Conservation (phyloP, 495 filamentous ascomycete genomes). For the Aspergillus ellipticus region DNA sequence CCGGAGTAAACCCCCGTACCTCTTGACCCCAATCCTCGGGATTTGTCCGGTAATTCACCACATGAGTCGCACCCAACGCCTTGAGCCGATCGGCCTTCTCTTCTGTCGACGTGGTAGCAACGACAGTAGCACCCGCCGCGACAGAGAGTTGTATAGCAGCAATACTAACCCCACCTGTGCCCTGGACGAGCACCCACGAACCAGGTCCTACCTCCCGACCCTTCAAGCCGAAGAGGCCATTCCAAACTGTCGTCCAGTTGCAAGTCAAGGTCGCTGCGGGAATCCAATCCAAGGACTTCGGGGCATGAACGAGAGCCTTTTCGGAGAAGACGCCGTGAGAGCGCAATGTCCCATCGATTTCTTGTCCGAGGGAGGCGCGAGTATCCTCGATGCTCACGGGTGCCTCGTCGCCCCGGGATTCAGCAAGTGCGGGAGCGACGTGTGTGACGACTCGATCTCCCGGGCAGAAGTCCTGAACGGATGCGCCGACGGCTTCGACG, state of each 20-base stretch:
- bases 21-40: slow-evolving; percentile 58
- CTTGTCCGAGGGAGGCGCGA: slow-evolving; percentile 7
- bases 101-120: slow-evolving; percentile 37
- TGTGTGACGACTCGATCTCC: slow-evolving; percentile 16
- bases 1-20: slow-evolving; percentile 48
- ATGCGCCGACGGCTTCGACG: slow-evolving; percentile 9
- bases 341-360: slow-evolving; percentile 9
- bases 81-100: slow-evolving; percentile 31
- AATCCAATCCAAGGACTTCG: slow-evolving; percentile 48
- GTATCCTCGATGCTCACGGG: not conserved
- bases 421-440: not conserved
- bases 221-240: slow-evolving; percentile 62
- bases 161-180: slow-evolving; percentile 70
- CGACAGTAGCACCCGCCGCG: slow-evolving; percentile 31
- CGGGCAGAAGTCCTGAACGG: slow-evolving; percentile 7
- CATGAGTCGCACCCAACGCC: slow-evolving; percentile 36
- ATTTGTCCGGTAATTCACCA: slow-evolving; percentile 60
- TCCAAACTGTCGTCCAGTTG: slow-evolving; percentile 68
- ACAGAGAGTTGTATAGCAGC: slow-evolving; percentile 52
- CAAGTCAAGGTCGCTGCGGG: slow-evolving; percentile 62
- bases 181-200: slow-evolving; percentile 62
- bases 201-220: slow-evolving; percentile 46
- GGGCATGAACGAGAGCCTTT: slow-evolving; percentile 56
- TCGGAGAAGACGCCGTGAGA: slow-evolving; percentile 58
- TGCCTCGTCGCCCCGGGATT: slow-evolving; percentile 13